Evolutionary conservation across 768 basidiomycete genomes (phyloP), one percentile per base, ranked within the genome.

Genomic region (Cystobasidium onofrii): DNA sequence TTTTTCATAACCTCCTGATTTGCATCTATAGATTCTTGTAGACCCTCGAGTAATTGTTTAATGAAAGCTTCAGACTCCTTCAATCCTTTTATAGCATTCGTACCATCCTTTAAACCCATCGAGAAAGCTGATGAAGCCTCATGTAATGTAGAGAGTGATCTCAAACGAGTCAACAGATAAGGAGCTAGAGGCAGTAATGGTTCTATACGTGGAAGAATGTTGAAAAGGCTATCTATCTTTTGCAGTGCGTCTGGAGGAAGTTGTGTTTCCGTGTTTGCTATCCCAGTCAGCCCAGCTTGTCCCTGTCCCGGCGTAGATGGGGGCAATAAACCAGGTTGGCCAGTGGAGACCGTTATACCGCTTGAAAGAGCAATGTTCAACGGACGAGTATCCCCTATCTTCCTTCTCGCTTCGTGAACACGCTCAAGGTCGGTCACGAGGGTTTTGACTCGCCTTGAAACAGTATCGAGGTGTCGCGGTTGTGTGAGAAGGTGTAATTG

Each of bases 381-480:
- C 27, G 78, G 78, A 9, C 77, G 52, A 0, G 76, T 75, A 50
- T 75, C 78, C 52, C 80, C 81, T 44, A 78, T 78, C 76, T 79
- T 82, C 44, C 62, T 81, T 44, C 72, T 80, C 52, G 75, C 76
- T 73, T 39, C 88, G 87, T 79, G 77, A 2, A 87, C 86, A 34
- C 94, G 88, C 63, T 98, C 95, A 64, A 99, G 86, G 81, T 99
- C 96, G 0, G 92, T 89, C 17, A 95, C 85, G 20, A 98, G 86
- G 9, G 97, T 83, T 79, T 98, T 99, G 75, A 98, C 86, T 3
- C 95, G 88, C 3, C 95, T 87, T 1, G 94, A 94, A 75, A 97
- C 90, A 13, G 92, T 90, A 81, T 99, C 96, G 63, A 98, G 88
- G 79, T 98, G 93, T 18, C 94, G 88, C 0, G 96, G 95, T 82